phyloP scores from a whole-genome alignment of 2,329 filamentous ascomycete genomes.

The Cordyceps cateniannulata region DNA sequence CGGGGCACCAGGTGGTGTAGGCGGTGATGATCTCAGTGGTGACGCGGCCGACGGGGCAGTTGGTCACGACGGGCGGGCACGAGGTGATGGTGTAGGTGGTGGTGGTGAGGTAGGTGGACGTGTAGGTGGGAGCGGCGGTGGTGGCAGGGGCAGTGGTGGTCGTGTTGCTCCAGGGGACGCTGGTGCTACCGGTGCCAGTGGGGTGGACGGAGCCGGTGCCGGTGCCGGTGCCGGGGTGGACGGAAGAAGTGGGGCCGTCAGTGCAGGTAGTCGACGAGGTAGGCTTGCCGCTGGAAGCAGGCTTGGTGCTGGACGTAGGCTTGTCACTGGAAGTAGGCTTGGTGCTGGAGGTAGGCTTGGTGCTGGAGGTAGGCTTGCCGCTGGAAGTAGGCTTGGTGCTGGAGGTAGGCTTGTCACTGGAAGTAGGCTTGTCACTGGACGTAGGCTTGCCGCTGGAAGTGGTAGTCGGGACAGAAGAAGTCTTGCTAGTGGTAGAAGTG shows the following conservation, averaged over 20 bases:
- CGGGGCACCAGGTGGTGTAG: slow-evolving; percentile 6
- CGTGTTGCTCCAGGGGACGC: slow-evolving; percentile 10
- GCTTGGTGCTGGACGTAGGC: too few relatives aligned
- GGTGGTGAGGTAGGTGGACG: slow-evolving; percentile 13
- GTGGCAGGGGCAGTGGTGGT: not conserved
- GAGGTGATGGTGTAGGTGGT: slow-evolving; percentile 16
- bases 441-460: not conserved
- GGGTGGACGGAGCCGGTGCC: not conserved
- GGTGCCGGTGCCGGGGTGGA: slow-evolving; percentile 1
- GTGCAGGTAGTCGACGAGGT: slow-evolving; percentile 9
- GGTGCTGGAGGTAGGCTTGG: too few relatives aligned
- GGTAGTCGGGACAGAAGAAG: slow-evolving; percentile 15
- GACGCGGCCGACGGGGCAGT: slow-evolving; percentile 16
- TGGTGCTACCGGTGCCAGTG: slow-evolving; percentile 10
- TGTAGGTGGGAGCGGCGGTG: slow-evolving; percentile 8
- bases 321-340: too few relatives aligned
- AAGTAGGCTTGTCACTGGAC: too few relatives aligned
- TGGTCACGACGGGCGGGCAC: slow-evolving; percentile 13
- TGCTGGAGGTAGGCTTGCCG: too few relatives aligned
- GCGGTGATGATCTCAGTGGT: slow-evolving; percentile 8
- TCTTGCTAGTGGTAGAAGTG: slow-evolving; percentile 16
- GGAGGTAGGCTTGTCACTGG: too few relatives aligned
- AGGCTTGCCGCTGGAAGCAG: too few relatives aligned
- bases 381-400: too few relatives aligned
- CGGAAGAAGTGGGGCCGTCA: not conserved